These are phyloP conservation scores for Mucor racemosus DNA, from an alignment of 371 early-diverging fungal genomes.

Conservation along the genomic window DNA sequence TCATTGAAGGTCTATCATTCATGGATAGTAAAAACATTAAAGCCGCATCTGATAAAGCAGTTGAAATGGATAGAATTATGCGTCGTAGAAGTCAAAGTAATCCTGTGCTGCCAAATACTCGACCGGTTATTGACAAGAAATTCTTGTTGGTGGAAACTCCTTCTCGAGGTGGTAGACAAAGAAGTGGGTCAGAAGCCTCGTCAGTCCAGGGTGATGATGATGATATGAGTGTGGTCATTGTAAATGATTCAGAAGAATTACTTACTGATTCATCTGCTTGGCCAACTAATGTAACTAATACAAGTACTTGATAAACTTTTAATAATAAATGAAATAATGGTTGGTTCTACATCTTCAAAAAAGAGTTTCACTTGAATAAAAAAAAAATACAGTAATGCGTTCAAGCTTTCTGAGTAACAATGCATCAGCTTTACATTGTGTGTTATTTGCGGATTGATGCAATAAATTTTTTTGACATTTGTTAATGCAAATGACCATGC, in stretches of 20 bases:
- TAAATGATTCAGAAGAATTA: conserved; percentile 24
- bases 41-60: conserved; percentile 14
- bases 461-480: too few species aligned
- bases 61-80: conserved; percentile 24
- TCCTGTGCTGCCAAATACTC: conserved; percentile 27
- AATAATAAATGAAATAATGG: too few species aligned
- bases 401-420: too few species aligned
- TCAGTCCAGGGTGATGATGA: conserved; percentile 43
- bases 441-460: too few species aligned
- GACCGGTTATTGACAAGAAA: conserved; percentile 23
- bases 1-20: conserved; percentile 6
- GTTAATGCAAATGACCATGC: too few species aligned
- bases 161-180: conserved; percentile 14
- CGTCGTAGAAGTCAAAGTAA: conserved; percentile 42
- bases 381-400: too few species aligned
- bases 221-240: conserved; percentile 36
- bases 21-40: conserved; percentile 7
- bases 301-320: background rate
- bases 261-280: conserved; percentile 1
- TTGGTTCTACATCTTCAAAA: too few species aligned
- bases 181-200: conserved; percentile 40
- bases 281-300: background rate
- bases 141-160: conserved; percentile 15
- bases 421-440: too few species aligned
- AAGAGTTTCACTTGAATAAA: too few species aligned